Evolutionary conservation across 495 filamentous ascomycete genomes (phyloP).

Genomic region (Penicillium argentinense): DNA sequence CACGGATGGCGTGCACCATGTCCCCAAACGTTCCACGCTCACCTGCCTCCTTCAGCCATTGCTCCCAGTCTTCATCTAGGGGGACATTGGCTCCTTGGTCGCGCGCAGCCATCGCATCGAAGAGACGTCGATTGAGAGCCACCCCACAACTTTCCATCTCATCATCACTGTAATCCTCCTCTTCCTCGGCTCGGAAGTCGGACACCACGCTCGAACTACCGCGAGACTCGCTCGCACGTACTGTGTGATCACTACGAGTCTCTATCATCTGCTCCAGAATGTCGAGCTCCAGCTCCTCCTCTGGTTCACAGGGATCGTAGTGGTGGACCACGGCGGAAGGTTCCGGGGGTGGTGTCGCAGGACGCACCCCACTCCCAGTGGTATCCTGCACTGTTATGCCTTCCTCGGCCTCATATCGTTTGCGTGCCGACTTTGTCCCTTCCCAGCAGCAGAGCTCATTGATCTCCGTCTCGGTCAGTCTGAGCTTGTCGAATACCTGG

Average conservation of each 20-base stretch:
- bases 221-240: slow-evolving; percentile 23
- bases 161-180: slow-evolving; percentile 65
- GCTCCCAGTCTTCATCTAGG: slow-evolving; percentile 79
- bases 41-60: slow-evolving; percentile 79
- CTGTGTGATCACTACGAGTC: slow-evolving; percentile 24
- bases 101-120: slow-evolving; percentile 65
- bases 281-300: slow-evolving; percentile 17
- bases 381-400: slow-evolving; percentile 74
- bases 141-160: slow-evolving; percentile 71
- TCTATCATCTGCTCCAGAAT: slow-evolving; percentile 29
- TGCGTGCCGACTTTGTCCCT: slow-evolving; percentile 86
- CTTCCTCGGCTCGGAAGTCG: slow-evolving; percentile 37
- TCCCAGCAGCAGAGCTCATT: slow-evolving; percentile 83
- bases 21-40: slow-evolving; percentile 55
- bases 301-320: slow-evolving; percentile 31
- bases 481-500: slow-evolving; percentile 74
- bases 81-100: slow-evolving; percentile 61
- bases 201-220: slow-evolving; percentile 17
- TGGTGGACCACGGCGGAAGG: slow-evolving; percentile 37
- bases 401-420: slow-evolving; percentile 79
- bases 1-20: slow-evolving; percentile 43
- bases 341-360: slow-evolving; percentile 30
- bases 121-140: slow-evolving; percentile 70
- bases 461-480: slow-evolving; percentile 77
- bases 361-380: slow-evolving; percentile 64